Evolutionary conservation across 2,329 filamentous ascomycete genomes (phyloP).

Genomic region (Neonectria magnoliae): DNA sequence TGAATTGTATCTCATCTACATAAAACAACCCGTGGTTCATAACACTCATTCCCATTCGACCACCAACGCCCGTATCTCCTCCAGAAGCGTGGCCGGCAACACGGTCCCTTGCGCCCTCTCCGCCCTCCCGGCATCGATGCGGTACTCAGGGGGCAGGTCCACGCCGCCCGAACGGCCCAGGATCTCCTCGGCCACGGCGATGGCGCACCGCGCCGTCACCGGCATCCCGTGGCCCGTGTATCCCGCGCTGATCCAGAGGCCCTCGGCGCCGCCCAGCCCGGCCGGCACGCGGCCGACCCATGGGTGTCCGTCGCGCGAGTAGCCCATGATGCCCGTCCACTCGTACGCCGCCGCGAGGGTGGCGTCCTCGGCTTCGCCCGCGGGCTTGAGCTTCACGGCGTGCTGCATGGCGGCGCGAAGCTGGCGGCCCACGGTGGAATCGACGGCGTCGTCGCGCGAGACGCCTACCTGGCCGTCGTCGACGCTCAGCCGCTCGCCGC

Average conservation of each 20-base stretch:
- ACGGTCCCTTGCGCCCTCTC: slow-evolving; percentile 32
- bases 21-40: background rate
- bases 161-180: slow-evolving; percentile 51
- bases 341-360: slow-evolving; percentile 66
- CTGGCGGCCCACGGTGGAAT: slow-evolving; percentile 64
- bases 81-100: slow-evolving; percentile 39
- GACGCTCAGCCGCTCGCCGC: slow-evolving; percentile 72
- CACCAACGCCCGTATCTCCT: slow-evolving; percentile 40
- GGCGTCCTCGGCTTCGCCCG: slow-evolving; percentile 50
- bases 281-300: slow-evolving; percentile 77
- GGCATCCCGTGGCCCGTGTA: slow-evolving; percentile 84
- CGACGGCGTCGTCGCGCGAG: slow-evolving; percentile 68
- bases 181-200: slow-evolving; percentile 71
- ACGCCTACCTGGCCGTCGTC: slow-evolving; percentile 59
- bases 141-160: slow-evolving; percentile 56
- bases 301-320: slow-evolving; percentile 71
- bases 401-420: slow-evolving; percentile 58
- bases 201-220: slow-evolving; percentile 72
- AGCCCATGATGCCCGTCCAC: slow-evolving; percentile 87
- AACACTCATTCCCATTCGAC: slow-evolving; percentile 16
- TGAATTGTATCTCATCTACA: background rate
- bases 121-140: slow-evolving; percentile 48
- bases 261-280: slow-evolving; percentile 52
- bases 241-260: slow-evolving; percentile 70
- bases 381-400: slow-evolving; percentile 54